Conservation (phyloP, 2,329 filamentous ascomycete species). For the Ceratocystis ficicola region DNA sequence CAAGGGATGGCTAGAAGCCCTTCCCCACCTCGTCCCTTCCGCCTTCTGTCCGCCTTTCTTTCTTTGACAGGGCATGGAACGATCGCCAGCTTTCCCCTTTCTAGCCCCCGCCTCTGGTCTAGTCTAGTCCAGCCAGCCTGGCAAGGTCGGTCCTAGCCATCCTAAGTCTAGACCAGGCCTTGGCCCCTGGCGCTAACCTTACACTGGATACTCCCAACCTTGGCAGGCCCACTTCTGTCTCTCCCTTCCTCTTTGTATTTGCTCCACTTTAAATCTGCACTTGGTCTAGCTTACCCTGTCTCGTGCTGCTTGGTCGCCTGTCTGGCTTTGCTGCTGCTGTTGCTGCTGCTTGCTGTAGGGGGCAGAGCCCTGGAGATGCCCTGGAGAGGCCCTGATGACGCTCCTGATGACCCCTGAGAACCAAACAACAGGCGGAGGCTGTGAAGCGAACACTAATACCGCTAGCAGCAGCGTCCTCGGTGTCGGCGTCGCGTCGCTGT, state of each 20-base stretch:
- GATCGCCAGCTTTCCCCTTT: not conserved
- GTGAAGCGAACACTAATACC: not conserved
- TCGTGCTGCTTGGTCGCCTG: not conserved
- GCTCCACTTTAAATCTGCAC: too few species aligned
- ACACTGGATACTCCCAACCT: not conserved
- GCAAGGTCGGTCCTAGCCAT: not conserved
- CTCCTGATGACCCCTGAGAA: not conserved
- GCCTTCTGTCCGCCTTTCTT: not conserved
- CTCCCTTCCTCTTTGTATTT: not conserved
- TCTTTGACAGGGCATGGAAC: constrained; percentile 9
- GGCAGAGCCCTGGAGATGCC: not conserved
- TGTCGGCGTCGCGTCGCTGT: too few species aligned
- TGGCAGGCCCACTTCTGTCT: not conserved
- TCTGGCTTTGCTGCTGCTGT: too few species aligned
- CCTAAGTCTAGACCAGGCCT: not conserved
- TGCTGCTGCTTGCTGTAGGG: not conserved
- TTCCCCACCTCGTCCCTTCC: not conserved
- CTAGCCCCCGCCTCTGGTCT: not conserved
- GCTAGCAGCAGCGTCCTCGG: not conserved
- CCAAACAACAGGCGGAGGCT: not conserved
- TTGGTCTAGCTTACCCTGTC: too few species aligned
- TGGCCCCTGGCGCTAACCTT: constrained; percentile 19
- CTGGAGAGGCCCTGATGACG: not conserved
- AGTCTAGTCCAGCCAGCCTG: not conserved
- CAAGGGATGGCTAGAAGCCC: not conserved